Evolutionary conservation across 371 early-diverging fungal genomes (phyloP).

Genomic region (Catenaria anguillulae): DNA sequence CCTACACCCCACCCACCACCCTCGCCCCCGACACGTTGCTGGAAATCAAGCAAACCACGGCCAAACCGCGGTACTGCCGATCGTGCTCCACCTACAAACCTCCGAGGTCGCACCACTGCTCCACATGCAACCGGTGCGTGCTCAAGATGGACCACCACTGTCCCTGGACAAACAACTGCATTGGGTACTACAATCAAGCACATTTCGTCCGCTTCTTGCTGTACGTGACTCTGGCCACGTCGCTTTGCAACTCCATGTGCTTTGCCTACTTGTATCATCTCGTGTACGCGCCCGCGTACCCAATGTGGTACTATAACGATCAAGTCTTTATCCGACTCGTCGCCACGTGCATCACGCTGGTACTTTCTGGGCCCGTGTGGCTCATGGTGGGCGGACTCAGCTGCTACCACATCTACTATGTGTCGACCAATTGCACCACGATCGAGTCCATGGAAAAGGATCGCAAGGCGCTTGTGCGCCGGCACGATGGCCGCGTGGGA

Average conservation of each 20-base stretch:
- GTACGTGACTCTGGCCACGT: conserved; percentile 47
- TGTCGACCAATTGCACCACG: conserved; percentile 79
- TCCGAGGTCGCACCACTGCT: conserved; percentile 69
- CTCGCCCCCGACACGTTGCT: conserved; percentile 9
- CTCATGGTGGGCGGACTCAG: conserved; percentile 64
- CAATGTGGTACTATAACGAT: too few species aligned
- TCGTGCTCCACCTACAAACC: conserved; percentile 62
- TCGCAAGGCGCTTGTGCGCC: conserved; percentile 14
- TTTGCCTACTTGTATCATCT: too few species aligned
- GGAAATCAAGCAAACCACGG: conserved; percentile 55
- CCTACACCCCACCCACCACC: conserved; percentile 24
- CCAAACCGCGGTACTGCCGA: conserved; percentile 56
- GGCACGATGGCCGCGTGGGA: conserved; percentile 30
- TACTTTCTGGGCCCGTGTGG: conserved; percentile 47
- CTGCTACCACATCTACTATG: conserved; percentile 66
- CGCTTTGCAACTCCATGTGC: conserved; percentile 28
- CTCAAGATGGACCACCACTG: conserved; percentile 92
- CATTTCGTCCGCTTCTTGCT: conserved; percentile 78
- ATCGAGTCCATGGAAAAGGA: conserved; percentile 59
- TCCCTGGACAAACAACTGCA: conserved; percentile 89
- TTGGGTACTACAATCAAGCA: conserved; percentile 73
- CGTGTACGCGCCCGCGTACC: too few species aligned
- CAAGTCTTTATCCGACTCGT: conserved; percentile 21
- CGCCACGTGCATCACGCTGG: conserved; percentile 54
- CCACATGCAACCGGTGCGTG: conserved; percentile 55